These are phyloP conservation scores for Solanum hybrid DNA, from an alignment of 305 asterid genomes.

Conservation along the genomic window DNA sequence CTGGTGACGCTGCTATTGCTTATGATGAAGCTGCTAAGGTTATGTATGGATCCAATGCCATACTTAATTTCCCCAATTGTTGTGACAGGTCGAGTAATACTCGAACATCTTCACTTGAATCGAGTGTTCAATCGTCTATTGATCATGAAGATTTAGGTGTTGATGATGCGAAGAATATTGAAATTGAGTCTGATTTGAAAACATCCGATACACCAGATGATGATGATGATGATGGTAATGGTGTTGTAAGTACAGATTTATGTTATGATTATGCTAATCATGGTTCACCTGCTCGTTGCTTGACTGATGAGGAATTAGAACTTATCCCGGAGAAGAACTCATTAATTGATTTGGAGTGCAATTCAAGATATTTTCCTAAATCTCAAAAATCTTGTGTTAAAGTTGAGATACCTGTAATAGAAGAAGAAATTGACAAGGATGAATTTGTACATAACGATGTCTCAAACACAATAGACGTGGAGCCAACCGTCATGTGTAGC, in stretches of 20 bases:
- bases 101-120: background rate
- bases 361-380: background rate
- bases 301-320: background rate
- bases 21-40: constrained; percentile 24
- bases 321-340: background rate
- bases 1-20: constrained; percentile 21
- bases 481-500: background rate
- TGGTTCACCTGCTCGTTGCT: background rate
- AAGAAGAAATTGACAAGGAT: background rate
- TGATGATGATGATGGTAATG: background rate
- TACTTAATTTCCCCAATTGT: constrained; percentile 17
- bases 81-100: background rate
- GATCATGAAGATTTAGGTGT: background rate
- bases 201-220: background rate
- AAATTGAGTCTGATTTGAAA: background rate
- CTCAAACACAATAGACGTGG: background rate
- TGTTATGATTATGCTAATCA: background rate
- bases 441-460: background rate
- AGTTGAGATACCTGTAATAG: background rate
- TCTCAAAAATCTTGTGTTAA: background rate
- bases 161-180: background rate
- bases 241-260: background rate
- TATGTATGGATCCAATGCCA: constrained; percentile 20
- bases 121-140: background rate
- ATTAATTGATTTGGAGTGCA: background rate